phyloP scores from a whole-genome alignment of 2,329 filamentous ascomycete genomes.

The Paecilomyces variotii region DNA sequence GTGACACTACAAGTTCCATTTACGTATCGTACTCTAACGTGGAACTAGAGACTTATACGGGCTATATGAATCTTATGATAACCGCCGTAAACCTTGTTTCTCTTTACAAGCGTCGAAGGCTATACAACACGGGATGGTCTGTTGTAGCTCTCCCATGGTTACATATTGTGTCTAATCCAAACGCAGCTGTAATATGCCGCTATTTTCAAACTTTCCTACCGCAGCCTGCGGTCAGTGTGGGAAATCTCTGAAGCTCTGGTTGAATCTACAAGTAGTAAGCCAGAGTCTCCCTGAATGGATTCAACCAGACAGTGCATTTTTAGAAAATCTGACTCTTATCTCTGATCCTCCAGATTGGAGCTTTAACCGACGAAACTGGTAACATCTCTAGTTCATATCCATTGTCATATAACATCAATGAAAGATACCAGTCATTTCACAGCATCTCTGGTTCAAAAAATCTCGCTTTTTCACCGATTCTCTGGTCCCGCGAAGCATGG shows the following conservation, averaged over 20 bases:
- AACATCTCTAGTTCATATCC: constrained; percentile 17
- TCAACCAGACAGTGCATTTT: neutral
- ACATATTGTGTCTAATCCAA: too few species aligned
- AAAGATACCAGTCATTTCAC: neutral
- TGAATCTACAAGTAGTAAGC: constrained; percentile 11
- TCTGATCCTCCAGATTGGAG: constrained; percentile 6
- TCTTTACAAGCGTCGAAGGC: constrained; percentile 5
- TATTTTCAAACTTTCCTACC: constrained; percentile 36
- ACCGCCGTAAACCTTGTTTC: constrained; percentile 8
- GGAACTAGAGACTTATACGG: constrained; percentile 7
- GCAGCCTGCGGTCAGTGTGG: constrained; percentile 8
- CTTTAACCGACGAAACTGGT: constrained; percentile 37
- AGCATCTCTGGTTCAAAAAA: neutral
- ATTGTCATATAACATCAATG: neutral
- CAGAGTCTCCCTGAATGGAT: neutral
- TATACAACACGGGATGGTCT: constrained; percentile 10
- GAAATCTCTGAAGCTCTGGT: constrained; percentile 4
- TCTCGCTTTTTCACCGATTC: constrained; percentile 32
- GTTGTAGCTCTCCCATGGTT: neutral
- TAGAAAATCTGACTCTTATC: neutral
- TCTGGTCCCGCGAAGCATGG: constrained; percentile 40
- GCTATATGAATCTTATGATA: constrained; percentile 8
- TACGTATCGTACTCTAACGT: neutral
- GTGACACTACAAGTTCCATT: neutral
- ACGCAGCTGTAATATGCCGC: constrained; percentile 34